phyloP scores from a whole-genome alignment of 75 land plant species.

The Cryptomeria japonica region DNA sequence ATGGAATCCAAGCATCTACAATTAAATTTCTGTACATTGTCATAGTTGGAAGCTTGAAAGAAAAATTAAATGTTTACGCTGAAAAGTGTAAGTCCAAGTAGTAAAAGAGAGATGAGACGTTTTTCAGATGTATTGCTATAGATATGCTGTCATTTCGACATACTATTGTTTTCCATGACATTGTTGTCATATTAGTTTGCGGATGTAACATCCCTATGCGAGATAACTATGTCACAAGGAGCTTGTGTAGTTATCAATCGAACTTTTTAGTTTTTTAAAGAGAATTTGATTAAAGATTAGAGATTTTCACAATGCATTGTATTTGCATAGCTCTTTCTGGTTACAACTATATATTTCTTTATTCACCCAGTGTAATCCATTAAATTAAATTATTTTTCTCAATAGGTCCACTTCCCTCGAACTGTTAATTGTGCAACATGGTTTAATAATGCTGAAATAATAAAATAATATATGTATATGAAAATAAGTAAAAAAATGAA shows the following conservation, averaged over 20 bases:
- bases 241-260: not conserved
- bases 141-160: not conserved
- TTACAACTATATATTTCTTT: no score
- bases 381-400: no score
- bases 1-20: not conserved
- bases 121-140: not conserved
- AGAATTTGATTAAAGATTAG: not conserved
- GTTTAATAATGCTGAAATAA: not conserved
- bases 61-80: no score
- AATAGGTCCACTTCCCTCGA: not conserved
- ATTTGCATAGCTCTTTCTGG: not conserved
- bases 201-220: not conserved
- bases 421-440: not conserved
- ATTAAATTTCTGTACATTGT: not conserved
- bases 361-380: not conserved
- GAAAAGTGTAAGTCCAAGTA: no score
- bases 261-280: not conserved
- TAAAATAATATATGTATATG: not conserved
- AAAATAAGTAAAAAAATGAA: not conserved
- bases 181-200: not conserved
- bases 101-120: no score
- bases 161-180: not conserved
- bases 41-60: not conserved
- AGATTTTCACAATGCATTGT: no score
- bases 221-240: not conserved